Evolutionary conservation across 192 early-diverging fungal species (phyloP).

Genomic region (Piromyces finnis): DNA sequence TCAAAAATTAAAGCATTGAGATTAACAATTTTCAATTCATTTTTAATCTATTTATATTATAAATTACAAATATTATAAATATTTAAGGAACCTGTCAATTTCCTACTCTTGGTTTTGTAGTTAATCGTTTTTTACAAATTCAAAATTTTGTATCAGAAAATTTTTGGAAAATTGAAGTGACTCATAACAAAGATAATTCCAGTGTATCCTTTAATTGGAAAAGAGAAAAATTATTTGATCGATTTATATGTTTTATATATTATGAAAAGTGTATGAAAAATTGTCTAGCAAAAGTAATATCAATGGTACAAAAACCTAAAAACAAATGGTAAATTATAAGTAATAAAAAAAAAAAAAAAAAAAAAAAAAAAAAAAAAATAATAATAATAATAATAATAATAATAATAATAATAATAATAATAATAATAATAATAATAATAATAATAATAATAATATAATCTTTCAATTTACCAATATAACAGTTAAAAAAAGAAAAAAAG

Average conservation of each 20-base stretch:
- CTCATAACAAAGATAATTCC: conserved; percentile 22
- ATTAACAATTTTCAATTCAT: too few relatives aligned
- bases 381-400: neutral
- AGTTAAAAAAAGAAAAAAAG: too few relatives aligned
- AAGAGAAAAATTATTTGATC: conserved; percentile 57
- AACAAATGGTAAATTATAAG: conserved; percentile 49
- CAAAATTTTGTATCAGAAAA: conserved; percentile 68
- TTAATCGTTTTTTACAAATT: conserved; percentile 58
- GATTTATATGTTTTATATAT: conserved; percentile 39
- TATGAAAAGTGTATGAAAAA: conserved; percentile 55
- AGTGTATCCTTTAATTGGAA: conserved; percentile 56
- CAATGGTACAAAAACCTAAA: conserved; percentile 40
- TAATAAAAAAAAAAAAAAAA: neutral
- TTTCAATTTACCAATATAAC: too few relatives aligned
- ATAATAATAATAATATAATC: too few relatives aligned
- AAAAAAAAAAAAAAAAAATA: too few relatives aligned
- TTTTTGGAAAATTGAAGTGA: conserved; percentile 75
- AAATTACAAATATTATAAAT: neutral
- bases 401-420: neutral
- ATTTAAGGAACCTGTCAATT: conserved; percentile 77
- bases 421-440: too few relatives aligned
- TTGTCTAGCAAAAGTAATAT: conserved; percentile 31
- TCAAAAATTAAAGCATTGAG: too few relatives aligned
- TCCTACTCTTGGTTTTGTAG: conserved; percentile 89
- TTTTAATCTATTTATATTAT: too few relatives aligned